These are phyloP conservation scores for Evansstolkia leycettana DNA, from an alignment of 495 filamentous ascomycete species.

Conservation along the genomic window DNA sequence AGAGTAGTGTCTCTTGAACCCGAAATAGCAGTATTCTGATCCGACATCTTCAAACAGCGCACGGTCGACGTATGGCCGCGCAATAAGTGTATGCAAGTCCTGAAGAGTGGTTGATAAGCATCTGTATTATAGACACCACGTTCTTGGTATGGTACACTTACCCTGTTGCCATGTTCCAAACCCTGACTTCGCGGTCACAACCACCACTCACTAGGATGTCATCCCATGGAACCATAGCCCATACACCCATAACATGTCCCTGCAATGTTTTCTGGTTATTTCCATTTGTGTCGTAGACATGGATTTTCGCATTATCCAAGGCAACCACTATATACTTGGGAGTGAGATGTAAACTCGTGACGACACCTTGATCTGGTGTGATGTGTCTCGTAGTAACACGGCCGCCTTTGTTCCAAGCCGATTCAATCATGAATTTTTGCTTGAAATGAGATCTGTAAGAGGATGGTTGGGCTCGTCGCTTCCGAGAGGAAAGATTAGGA, in stretches of 20 bases:
- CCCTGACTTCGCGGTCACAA: slow-evolving; percentile 90
- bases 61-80: slow-evolving; percentile 95
- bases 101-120: slow-evolving; percentile 10
- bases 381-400: slow-evolving; percentile 67
- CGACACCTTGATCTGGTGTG: slow-evolving; percentile 89
- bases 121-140: too few species aligned
- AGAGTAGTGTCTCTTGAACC: slow-evolving; percentile 92
- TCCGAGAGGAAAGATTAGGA: slow-evolving; percentile 16
- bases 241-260: slow-evolving; percentile 97
- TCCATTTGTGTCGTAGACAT: slow-evolving; percentile 90
- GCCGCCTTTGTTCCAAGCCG: slow-evolving; percentile 88
- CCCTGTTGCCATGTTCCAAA: slow-evolving; percentile 96
- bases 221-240: slow-evolving; percentile 98
- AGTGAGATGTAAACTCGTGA: slow-evolving; percentile 90
- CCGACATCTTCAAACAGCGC: slow-evolving; percentile 94
- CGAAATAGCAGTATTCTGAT: slow-evolving; percentile 84
- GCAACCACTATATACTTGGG: slow-evolving; percentile 95
- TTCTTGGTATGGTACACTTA: slow-evolving; percentile 34
- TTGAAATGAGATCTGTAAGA: slow-evolving; percentile 97
- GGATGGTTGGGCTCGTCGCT: slow-evolving; percentile 33
- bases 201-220: slow-evolving; percentile 92
- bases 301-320: slow-evolving; percentile 95
- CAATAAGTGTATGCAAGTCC: slow-evolving; percentile 66
- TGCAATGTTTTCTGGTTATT: slow-evolving; percentile 77
- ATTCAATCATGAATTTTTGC: slow-evolving; percentile 91